Evolutionary conservation across 306 rosid genomes (phyloP).

Genomic region (Ziziphus jujuba): DNA sequence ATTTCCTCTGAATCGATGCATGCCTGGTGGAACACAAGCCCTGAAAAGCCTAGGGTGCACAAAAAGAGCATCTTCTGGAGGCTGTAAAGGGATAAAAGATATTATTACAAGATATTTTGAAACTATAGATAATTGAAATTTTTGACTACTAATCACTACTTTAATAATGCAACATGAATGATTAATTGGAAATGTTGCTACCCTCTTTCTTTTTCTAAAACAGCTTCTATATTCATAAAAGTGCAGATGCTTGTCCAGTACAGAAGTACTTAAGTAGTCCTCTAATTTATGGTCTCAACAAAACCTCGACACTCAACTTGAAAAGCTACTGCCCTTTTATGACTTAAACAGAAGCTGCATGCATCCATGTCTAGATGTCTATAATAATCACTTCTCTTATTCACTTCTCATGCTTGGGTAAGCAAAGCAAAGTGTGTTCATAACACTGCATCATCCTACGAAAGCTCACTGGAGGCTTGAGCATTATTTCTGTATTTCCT

Average conservation of each 20-base stretch:
- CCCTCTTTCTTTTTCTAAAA: background rate
- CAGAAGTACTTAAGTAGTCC: background rate
- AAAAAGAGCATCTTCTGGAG: constrained; percentile 96
- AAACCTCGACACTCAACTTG: background rate
- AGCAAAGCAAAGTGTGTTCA: constrained; percentile 13
- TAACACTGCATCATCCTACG: background rate
- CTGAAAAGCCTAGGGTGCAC: constrained; percentile 90
- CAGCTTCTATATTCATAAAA: background rate
- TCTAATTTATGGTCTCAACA: background rate
- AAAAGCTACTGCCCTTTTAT: background rate
- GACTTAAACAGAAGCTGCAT: background rate
- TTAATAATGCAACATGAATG: background rate
- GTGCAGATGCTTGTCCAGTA: background rate
- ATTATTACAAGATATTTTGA: constrained; percentile 30
- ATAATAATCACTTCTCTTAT: background rate
- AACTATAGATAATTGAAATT: constrained; percentile 3
- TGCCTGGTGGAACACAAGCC: constrained; percentile 96
- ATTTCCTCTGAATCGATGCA: constrained; percentile 95
- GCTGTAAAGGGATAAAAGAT: constrained; percentile 50
- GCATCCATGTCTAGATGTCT: background rate
- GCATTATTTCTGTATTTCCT: background rate
- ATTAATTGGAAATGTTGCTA: background rate
- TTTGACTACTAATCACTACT: background rate
- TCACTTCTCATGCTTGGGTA: constrained; percentile 12
- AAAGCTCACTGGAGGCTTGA: background rate